Evolutionary conservation across 2,329 filamentous ascomycete genomes (phyloP).

Genomic region (Penicillium glabrum): DNA sequence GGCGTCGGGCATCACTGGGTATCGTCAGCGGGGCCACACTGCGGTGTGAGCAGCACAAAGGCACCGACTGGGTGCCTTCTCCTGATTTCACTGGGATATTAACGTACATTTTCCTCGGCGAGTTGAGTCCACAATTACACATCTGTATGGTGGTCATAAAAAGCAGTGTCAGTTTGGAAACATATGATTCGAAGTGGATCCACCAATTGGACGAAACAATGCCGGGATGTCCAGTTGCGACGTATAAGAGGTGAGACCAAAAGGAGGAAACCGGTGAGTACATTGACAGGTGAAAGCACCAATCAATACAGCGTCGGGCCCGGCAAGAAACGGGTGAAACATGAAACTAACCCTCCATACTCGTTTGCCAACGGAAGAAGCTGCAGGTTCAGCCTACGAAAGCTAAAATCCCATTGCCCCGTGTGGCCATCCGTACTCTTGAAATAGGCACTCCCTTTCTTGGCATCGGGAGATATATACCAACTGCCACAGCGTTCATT

Average conservation of each 20-base stretch:
- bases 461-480: conserved; percentile 71
- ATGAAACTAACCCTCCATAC: conserved; percentile 62
- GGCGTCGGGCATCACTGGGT: conserved; percentile 81
- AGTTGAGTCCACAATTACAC: conserved; percentile 89
- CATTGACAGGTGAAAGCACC: not conserved
- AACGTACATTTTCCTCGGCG: conserved; percentile 76
- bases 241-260: not conserved
- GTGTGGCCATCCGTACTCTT: conserved; percentile 97
- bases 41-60: not conserved
- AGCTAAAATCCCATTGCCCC: conserved; percentile 87
- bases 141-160: conserved; percentile 28
- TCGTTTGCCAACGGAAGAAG: conserved; percentile 67
- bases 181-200: not conserved
- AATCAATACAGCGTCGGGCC: not conserved
- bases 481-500: conserved; percentile 96
- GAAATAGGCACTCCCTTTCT: conserved; percentile 81
- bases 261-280: not conserved
- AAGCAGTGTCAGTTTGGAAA: not conserved
- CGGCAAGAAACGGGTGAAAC: not conserved
- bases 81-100: not conserved
- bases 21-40: conserved; percentile 15
- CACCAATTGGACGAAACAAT: not conserved
- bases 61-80: not conserved
- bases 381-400: conserved; percentile 80
- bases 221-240: not conserved